Evolutionary conservation across 495 filamentous ascomycete species (phyloP).

Genomic region (Neurospora intermedia): DNA sequence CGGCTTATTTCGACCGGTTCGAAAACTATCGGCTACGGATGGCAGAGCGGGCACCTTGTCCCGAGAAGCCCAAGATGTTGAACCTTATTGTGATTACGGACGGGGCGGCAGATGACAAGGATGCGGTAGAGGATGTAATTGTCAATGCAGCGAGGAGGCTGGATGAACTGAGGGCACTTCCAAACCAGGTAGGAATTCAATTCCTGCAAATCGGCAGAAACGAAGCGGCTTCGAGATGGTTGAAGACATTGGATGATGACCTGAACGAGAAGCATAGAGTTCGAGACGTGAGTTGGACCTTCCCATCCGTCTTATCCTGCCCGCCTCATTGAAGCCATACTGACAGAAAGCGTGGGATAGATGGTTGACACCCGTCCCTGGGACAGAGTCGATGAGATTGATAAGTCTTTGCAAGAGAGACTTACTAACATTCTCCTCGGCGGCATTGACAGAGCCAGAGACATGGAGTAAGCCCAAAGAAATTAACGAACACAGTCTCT

Average conservation of each 20-base stretch:
- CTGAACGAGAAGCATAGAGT: constrained; percentile 4
- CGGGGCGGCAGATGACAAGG: constrained; percentile 65
- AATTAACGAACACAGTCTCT: not conserved
- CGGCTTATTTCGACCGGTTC: constrained; percentile 38
- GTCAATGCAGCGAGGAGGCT: constrained; percentile 52
- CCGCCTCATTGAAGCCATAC: not conserved
- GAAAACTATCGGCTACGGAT: constrained; percentile 12
- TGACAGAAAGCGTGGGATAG: not conserved
- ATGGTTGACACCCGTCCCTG: constrained; percentile 13
- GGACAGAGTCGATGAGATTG: constrained; percentile 1
- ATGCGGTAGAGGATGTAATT: constrained; percentile 47
- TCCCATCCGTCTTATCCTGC: not conserved
- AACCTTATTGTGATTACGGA: constrained; percentile 85
- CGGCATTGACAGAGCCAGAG: constrained; percentile 1
- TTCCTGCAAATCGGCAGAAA: constrained; percentile 83
- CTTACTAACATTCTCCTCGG: constrained; percentile 9
- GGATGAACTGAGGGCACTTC: constrained; percentile 55
- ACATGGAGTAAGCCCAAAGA: not conserved
- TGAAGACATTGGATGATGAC: constrained; percentile 5
- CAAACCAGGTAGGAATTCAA: constrained; percentile 78
- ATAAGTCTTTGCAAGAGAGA: constrained; percentile 5
- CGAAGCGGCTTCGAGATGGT: constrained; percentile 30
- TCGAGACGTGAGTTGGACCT: constrained; percentile 6
- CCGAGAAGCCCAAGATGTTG: constrained; percentile 50
- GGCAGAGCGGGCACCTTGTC: constrained; percentile 7